A percentile compares a stretch with the other conserved stretches of the same genome.
phyloP scores from a whole-genome alignment of 257 asterid genomes.

The Schizonepeta tenuifolia region DNA sequence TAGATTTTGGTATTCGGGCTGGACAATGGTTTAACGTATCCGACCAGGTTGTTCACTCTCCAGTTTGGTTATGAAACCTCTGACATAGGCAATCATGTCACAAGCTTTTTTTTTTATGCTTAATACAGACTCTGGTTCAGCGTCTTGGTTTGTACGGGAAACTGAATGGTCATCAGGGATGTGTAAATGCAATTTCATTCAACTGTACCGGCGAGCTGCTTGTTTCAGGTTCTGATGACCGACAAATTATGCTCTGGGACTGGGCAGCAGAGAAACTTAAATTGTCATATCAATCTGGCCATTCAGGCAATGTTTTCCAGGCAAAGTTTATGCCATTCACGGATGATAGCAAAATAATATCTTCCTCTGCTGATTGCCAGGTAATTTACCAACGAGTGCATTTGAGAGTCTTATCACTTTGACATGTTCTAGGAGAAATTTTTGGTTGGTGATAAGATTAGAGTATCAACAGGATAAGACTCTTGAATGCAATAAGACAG shows the following conservation, averaged over 20 bases:
- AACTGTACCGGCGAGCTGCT: constrained; percentile 70
- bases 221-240: constrained; percentile 85
- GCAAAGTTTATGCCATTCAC: constrained; percentile 74
- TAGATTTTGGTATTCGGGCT: not conserved
- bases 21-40: not conserved
- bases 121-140: constrained; percentile 56
- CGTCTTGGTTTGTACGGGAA: constrained; percentile 60
- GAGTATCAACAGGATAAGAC: not conserved
- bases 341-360: constrained; percentile 67
- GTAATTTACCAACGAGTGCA: constrained; percentile 38
- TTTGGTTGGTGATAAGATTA: constrained; percentile 3
- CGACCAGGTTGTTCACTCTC: not conserved
- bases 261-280: constrained; percentile 60
- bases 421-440: constrained; percentile 9
- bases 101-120: constrained; percentile 21
- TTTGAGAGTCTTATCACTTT: constrained; percentile 12
- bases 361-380: constrained; percentile 87
- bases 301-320: constrained; percentile 71
- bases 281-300: constrained; percentile 77
- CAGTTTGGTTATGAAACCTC: not conserved
- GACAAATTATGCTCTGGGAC: constrained; percentile 71
- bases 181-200: constrained; percentile 77
- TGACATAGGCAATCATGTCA: not conserved
- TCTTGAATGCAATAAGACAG: not conserved
- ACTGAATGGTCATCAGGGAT: constrained; percentile 71